These are phyloP conservation scores for Suillus sp. DNA, from an alignment of 768 basidiomycete species.

Conservation along the genomic window DNA sequence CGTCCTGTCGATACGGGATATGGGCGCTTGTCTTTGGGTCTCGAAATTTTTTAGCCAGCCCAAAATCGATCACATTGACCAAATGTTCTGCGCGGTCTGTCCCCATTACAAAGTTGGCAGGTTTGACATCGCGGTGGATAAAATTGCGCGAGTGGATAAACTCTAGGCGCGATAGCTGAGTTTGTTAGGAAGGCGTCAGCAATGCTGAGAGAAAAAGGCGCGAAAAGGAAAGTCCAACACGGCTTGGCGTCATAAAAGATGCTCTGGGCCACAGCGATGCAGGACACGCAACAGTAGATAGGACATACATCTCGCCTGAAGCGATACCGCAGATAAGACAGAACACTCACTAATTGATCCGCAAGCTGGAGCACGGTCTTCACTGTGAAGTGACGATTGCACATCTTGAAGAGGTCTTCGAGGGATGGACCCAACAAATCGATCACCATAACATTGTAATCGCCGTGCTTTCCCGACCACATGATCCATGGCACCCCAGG, in stretches of 20 bases:
- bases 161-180: slow-evolving; percentile 90
- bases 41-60: slow-evolving; percentile 78
- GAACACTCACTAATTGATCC: slow-evolving; percentile 82
- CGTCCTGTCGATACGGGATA: slow-evolving; percentile 72
- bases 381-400: slow-evolving; percentile 89
- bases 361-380: slow-evolving; percentile 94
- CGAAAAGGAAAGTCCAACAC: slow-evolving; percentile 7
- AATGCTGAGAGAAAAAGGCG: slow-evolving; percentile 9
- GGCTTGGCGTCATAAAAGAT: slow-evolving; percentile 3
- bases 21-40: slow-evolving; percentile 66
- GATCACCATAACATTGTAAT: slow-evolving; percentile 98
- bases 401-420: slow-evolving; percentile 86
- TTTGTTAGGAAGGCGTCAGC: slow-evolving; percentile 23
- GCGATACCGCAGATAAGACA: background rate
- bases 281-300: background rate
- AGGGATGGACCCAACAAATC: slow-evolving; percentile 92
- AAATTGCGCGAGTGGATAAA: slow-evolving; percentile 96
- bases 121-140: slow-evolving; percentile 97
- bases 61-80: slow-evolving; percentile 94
- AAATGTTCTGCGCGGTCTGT: slow-evolving; percentile 63
- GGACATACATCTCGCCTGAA: background rate
- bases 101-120: slow-evolving; percentile 99
- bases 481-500: slow-evolving; percentile 90
- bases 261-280: background rate
- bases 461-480: slow-evolving; percentile 88